phyloP scores from a whole-genome alignment of 2,329 filamentous ascomycete genomes.

The Fusarium xyrophilum region DNA sequence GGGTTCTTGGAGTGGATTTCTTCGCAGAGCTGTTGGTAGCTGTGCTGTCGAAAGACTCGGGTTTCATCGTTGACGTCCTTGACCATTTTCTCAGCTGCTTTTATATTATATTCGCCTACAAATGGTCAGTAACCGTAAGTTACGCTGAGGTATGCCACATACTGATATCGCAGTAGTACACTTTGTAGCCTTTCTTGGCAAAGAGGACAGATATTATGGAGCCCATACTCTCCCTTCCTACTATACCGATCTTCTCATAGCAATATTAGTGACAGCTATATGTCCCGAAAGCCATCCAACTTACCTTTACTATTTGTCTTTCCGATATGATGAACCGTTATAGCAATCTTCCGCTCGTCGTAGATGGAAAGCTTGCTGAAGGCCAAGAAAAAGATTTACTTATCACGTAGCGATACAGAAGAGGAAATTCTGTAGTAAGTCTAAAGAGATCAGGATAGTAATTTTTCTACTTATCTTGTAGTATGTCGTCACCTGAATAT shows the following conservation, averaged over 20 bases:
- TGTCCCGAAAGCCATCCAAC: too few species aligned
- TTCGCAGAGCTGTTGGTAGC: background rate
- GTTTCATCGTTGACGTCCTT: background rate
- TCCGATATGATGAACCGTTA: background rate
- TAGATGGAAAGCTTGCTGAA: background rate
- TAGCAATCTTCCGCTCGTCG: background rate
- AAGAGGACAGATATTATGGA: constrained; percentile 2
- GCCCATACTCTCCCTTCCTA: background rate
- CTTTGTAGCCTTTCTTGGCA: background rate
- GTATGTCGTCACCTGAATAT: background rate
- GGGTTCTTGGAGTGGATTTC: background rate
- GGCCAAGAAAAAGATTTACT: background rate
- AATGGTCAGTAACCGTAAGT: fast-evolving
- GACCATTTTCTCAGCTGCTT: background rate
- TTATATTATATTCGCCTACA: background rate
- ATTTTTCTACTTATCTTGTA: background rate
- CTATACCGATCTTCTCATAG: background rate
- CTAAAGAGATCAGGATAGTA: background rate
- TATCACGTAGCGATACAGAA: background rate
- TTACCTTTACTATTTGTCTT: background rate
- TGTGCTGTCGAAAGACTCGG: background rate
- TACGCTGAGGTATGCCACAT: fast-evolving
- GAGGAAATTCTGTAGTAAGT: too few species aligned
- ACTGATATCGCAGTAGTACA: constrained; percentile 5
- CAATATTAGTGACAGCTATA: too few species aligned